A percentile compares a stretch with the other conserved stretches of the same genome.
phyloP scores from a whole-genome alignment of 1,139 yeast species.

The Diutina mesorugosa region DNA sequence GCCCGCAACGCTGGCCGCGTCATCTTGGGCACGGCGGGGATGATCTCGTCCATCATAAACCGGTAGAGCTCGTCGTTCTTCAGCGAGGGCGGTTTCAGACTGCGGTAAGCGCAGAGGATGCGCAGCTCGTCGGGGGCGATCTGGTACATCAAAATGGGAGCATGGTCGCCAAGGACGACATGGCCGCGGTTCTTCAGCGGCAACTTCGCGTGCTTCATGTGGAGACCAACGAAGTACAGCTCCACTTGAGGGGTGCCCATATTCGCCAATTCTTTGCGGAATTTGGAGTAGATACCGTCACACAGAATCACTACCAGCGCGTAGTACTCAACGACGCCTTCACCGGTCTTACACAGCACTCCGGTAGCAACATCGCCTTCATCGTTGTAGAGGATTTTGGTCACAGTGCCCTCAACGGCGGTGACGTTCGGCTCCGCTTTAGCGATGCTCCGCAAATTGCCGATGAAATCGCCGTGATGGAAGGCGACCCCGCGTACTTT shows the following conservation, averaged over 20 bases:
- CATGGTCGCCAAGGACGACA: conserved; percentile 74
- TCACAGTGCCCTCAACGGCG: conserved; percentile 71
- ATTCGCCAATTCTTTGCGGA: conserved; percentile 59
- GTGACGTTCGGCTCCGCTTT: conserved; percentile 58
- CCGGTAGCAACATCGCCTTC: conserved; percentile 50
- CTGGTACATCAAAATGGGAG: conserved; percentile 83
- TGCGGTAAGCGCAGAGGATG: conserved; percentile 78
- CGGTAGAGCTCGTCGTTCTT: conserved; percentile 42
- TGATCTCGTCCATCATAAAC: conserved; percentile 48
- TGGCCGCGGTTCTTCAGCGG: conserved; percentile 79
- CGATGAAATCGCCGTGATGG: conserved; percentile 83
- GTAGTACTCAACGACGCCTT: conserved; percentile 19
- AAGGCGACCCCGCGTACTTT: conserved; percentile 71
- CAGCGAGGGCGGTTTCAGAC: conserved; percentile 59
- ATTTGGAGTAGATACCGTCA: conserved; percentile 92
- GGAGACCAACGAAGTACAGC: conserved; percentile 80
- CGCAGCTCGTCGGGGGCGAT: conserved; percentile 76
- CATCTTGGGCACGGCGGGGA: conserved; percentile 55
- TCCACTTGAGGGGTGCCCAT: conserved; percentile 52
- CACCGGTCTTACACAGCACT: conserved; percentile 34
- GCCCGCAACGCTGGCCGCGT: conserved; percentile 53
- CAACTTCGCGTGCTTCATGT: conserved; percentile 55
- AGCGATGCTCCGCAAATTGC: conserved; percentile 66
- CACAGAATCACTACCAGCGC: conserved; percentile 67
- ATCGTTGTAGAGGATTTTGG: conserved; percentile 39